A percentile compares a stretch with the other conserved stretches of the same genome.
These are phyloP conservation scores for Ilex asprella DNA, from an alignment of 257 asterid species.

Conservation along the genomic window DNA sequence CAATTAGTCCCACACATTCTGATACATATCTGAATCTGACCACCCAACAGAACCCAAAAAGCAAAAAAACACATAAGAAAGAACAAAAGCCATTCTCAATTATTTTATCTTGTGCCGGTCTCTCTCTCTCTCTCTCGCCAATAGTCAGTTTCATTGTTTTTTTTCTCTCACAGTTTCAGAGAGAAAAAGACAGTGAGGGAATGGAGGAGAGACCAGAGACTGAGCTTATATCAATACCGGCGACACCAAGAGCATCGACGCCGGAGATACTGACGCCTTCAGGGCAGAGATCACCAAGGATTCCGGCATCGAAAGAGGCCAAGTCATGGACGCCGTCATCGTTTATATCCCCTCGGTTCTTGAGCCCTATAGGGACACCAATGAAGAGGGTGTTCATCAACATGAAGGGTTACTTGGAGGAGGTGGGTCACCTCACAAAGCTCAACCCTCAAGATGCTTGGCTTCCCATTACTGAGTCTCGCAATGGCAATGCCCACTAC, in stretches of 20 bases:
- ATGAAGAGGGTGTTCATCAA: constrained; percentile 87
- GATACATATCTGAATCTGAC: neutral
- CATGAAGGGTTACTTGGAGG: constrained; percentile 93
- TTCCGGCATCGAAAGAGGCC: constrained; percentile 32
- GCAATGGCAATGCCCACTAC: constrained; percentile 93
- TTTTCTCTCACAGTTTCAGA: neutral
- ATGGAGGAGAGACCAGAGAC: constrained; percentile 98
- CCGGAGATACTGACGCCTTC: constrained; percentile 93
- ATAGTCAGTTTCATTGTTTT: too few relatives aligned
- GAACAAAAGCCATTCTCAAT: neutral
- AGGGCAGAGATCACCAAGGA: constrained; percentile 83
- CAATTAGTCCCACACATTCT: neutral
- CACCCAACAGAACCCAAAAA: neutral
- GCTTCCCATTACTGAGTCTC: constrained; percentile 97
- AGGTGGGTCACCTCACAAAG: constrained; percentile 91
- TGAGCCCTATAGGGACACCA: constrained; percentile 99
- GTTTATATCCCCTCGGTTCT: constrained; percentile 80
- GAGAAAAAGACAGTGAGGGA: neutral
- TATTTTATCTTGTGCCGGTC: neutral
- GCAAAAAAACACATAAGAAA: neutral
- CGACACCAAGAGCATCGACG: constrained; percentile 93
- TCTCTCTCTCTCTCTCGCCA: neutral
- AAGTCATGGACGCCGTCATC: constrained; percentile 99
- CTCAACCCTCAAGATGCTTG: constrained; percentile 98
- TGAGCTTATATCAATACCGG: constrained; percentile 93